Percentiles rank a stretch among this genome's conserved stretches.
Conservation (phyloP, 345 rosid genomes). For the Linum tenue region DNA sequence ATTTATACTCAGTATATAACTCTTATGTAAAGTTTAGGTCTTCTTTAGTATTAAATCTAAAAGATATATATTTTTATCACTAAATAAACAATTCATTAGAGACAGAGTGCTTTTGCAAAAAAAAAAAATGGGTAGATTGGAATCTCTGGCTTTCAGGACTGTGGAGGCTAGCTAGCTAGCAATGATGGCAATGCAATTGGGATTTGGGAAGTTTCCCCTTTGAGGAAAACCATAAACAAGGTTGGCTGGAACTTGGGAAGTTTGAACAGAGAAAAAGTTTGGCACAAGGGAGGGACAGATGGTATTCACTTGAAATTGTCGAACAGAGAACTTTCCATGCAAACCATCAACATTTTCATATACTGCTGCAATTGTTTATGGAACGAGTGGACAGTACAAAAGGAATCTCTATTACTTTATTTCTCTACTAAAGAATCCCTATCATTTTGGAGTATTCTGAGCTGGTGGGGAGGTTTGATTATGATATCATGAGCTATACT, state of each 20-base stretch:
- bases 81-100: too few relatives aligned
- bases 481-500: neutral
- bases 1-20: too few relatives aligned
- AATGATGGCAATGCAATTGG: neutral
- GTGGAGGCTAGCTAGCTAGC: too few relatives aligned
- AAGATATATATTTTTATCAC: too few relatives aligned
- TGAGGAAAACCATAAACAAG: neutral
- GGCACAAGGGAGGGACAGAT: slow-evolving; percentile 12
- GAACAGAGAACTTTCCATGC: slow-evolving; percentile 16
- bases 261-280: too few relatives aligned
- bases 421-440: slow-evolving; percentile 14
- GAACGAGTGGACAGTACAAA: slow-evolving; percentile 25
- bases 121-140: too few relatives aligned
- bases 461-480: slow-evolving; percentile 15
- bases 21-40: too few relatives aligned
- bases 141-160: too few relatives aligned
- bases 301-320: slow-evolving; percentile 28
- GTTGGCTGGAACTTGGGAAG: neutral
- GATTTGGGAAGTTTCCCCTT: neutral
- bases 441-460: slow-evolving; percentile 13
- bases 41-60: too few relatives aligned
- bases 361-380: neutral
- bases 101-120: too few relatives aligned
- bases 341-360: slow-evolving; percentile 24
- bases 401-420: too few relatives aligned